Conservation (phyloP, 352 stramenopile genomes). For the Phytophthora citrophthora region DNA sequence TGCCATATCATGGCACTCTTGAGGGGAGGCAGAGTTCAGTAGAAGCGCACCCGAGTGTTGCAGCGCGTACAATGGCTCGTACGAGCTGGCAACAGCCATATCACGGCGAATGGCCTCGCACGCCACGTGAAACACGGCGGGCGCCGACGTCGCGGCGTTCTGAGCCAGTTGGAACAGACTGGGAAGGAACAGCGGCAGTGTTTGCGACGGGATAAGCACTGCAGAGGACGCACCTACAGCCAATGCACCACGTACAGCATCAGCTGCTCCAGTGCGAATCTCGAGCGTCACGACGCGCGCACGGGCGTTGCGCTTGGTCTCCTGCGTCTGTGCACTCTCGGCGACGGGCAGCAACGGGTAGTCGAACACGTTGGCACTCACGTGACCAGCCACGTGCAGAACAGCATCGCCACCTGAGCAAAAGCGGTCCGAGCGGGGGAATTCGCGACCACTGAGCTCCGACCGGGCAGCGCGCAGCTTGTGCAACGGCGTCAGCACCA, state of each 20-base stretch:
- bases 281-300: constrained; percentile 70
- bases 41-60: constrained; percentile 78
- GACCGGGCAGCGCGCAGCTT: constrained; percentile 11
- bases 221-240: constrained; percentile 54
- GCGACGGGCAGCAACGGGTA: constrained; percentile 53
- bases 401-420: constrained; percentile 64
- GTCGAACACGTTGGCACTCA: constrained; percentile 69
- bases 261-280: constrained; percentile 60
- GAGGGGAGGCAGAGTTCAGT: constrained; percentile 67
- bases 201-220: constrained; percentile 72
- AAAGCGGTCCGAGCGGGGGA: constrained; percentile 54
- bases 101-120: constrained; percentile 63
- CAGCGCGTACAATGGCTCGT: constrained; percentile 69
- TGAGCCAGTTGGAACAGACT: constrained; percentile 70
- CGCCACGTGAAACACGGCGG: constrained; percentile 69
- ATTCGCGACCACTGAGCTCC: constrained; percentile 40
- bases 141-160: constrained; percentile 25
- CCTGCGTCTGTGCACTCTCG: constrained; percentile 10
- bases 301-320: constrained; percentile 29
- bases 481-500: constrained; percentile 17
- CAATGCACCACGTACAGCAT: constrained; percentile 66
- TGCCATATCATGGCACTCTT: constrained; percentile 83
- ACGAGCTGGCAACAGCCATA: constrained; percentile 63
- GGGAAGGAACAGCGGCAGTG: constrained; percentile 76
- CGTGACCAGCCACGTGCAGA: constrained; percentile 59